Percentiles rank a stretch among this genome's conserved stretches.
Conservation (phyloP, 2,329 filamentous ascomycete genomes). For the Dactylellina leptospora region DNA sequence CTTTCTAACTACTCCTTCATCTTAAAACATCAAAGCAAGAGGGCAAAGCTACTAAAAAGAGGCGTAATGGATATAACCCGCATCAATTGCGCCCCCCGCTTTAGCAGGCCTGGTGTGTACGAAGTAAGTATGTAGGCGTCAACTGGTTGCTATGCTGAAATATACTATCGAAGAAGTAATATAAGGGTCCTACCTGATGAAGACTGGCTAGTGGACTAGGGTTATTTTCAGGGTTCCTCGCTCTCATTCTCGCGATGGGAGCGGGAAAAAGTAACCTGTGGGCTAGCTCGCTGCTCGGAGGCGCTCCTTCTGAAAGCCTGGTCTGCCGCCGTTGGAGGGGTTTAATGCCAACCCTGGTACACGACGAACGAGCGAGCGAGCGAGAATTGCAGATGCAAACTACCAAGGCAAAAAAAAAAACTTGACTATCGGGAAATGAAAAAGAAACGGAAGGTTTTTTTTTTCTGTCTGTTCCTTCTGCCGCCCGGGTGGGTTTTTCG, state of each 20-base stretch:
- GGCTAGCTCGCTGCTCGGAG: constrained; percentile 9
- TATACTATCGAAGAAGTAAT: constrained; percentile 10
- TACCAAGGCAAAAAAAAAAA: neutral
- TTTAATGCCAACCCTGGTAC: constrained; percentile 44
- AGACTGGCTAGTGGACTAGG: constrained; percentile 33
- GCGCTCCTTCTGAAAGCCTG: constrained; percentile 45
- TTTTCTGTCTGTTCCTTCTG: too few species aligned
- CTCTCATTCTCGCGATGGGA: constrained; percentile 20
- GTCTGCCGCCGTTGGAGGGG: constrained; percentile 36
- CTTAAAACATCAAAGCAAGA: constrained; percentile 8
- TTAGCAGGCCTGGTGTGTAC: constrained; percentile 1
- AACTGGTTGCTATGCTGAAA: constrained; percentile 41
- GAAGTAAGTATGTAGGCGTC: too few species aligned
- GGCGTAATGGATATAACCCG: constrained; percentile 3
- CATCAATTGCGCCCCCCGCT: constrained; percentile 39
- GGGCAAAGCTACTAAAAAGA: neutral
- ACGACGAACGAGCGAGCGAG: constrained; percentile 12
- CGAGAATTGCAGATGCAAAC: neutral
- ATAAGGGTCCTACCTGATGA: constrained; percentile 44
- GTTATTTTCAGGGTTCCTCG: constrained; percentile 7
- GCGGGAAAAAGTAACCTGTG: constrained; percentile 22
- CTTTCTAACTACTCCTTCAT: constrained; percentile 14
- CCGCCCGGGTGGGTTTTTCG: neutral
- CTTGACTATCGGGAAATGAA: constrained; percentile 43
- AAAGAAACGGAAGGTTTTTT: constrained; percentile 43